Evolutionary conservation across 345 rosid species (phyloP), one percentile per base, ranked within the genome.

Genomic region (Salix brachista): DNA sequence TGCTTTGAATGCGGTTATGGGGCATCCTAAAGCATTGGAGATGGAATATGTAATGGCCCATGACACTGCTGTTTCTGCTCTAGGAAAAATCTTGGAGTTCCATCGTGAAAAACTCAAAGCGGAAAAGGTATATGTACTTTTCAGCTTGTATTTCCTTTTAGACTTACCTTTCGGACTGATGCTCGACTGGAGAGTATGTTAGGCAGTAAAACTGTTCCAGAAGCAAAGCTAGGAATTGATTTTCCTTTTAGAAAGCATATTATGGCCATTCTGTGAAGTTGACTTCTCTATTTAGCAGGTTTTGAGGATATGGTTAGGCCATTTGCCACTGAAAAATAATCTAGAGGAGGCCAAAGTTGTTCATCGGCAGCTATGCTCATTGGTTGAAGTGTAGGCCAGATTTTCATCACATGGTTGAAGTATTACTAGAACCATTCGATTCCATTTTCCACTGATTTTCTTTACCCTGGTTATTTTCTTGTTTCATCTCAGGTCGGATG

Each of bases 331-430:
- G 4, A 72, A 64, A 65, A 13, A 39, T 62, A 71, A 78, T 65
- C 37, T 71, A 72, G 48, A 32, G 11, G 80, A 64, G 71, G 75
- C 80, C 64, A 78, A 78, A 78, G 62, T 66, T 36, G 66, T 25
- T 5, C 80, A 78, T 58, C 32, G 60, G 5, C 67, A 72, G 75
- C 75, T 72, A 6, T 72, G 75, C 37, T 19, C 52, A 58, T 65
- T 78, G 71, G 80, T 71, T 32, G 80, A 78, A 65, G 72, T 46
- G 80, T 78, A 61, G 23, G 65, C 2, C 54, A n/a, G 3, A 4
- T 10, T 75, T 25, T 44, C 26, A 7, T 41, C 28, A 17, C 50
- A 69, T 14, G 19, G 13, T 41, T 23, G 50, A 56, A n/a, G 13
- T 30, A 56, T 21, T 21, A 11, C 34, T 56, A 56, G 8, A 28